These are phyloP conservation scores for Annona cherimola DNA, from an alignment of 164 flowering plant genomes.

Conservation along the genomic window DNA sequence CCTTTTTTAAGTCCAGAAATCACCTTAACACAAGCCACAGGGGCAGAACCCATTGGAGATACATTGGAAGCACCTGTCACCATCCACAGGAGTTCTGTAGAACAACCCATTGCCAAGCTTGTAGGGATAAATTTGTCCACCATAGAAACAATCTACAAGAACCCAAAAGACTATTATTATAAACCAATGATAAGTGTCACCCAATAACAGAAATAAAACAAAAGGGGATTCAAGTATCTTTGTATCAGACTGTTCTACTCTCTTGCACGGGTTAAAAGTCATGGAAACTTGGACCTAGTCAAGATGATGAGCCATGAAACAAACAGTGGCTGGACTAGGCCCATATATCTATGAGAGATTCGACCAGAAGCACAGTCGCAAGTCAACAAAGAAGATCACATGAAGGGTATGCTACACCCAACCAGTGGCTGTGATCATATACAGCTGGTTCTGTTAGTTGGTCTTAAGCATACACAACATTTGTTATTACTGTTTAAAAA, in stretches of 20 bases:
- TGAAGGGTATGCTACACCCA: too few relatives aligned
- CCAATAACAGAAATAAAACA: too few relatives aligned
- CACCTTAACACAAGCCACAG: conserved; percentile 57
- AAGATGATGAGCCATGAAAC: too few relatives aligned
- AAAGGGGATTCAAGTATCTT: too few relatives aligned
- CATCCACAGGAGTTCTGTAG: conserved; percentile 61
- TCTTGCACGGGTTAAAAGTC: too few relatives aligned
- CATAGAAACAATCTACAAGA: conserved; percentile 50
- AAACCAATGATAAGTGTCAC: too few relatives aligned
- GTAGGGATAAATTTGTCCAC: conserved; percentile 63
- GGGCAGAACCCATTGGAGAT: conserved; percentile 22
- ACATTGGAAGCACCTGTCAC: conserved; percentile 74
- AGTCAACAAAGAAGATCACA: neutral
- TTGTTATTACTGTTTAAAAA: neutral
- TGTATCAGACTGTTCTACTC: too few relatives aligned
- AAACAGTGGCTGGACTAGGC: neutral
- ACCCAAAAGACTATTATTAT: too few relatives aligned
- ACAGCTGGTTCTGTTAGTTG: neutral
- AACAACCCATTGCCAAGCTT: conserved; percentile 38
- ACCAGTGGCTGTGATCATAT: neutral
- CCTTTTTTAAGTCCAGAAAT: conserved; percentile 33
- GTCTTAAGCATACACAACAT: neutral
- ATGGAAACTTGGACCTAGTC: too few relatives aligned
- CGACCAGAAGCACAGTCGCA: neutral
- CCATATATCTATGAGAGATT: too few relatives aligned